A percentile compares a stretch with the other conserved stretches of the same genome.
These are phyloP conservation scores for Agaricus sinodeliciosus DNA, from an alignment of 768 basidiomycete species.

Conservation along the genomic window DNA sequence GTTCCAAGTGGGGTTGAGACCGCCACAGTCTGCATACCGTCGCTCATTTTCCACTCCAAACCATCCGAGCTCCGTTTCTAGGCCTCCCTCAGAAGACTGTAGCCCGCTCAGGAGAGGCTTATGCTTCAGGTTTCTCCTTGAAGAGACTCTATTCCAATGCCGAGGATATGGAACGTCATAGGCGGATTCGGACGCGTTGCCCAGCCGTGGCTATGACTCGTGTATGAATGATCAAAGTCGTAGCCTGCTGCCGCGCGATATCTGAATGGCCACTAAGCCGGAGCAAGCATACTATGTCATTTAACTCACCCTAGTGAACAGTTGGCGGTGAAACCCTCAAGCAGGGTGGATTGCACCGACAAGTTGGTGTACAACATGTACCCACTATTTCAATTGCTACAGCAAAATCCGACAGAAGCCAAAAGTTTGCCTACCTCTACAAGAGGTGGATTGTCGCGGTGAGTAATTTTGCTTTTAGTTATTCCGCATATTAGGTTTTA, in stretches of 20 bases:
- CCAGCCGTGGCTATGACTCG: conserved; percentile 55
- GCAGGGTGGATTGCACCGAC: conserved; percentile 47
- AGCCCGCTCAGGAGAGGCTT: conserved; percentile 36
- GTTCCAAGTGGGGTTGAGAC: conserved; percentile 4
- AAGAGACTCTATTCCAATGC: conserved; percentile 39
- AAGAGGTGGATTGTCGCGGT: background rate
- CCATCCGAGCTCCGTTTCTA: conserved; percentile 45
- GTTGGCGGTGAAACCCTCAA: conserved; percentile 54
- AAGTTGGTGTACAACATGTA: conserved; percentile 52
- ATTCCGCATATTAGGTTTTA: background rate
- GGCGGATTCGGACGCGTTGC: conserved; percentile 51
- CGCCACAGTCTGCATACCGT: background rate
- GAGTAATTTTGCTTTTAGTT: background rate
- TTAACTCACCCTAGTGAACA: conserved; percentile 42
- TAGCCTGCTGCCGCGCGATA: conserved; percentile 49
- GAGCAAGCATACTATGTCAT: background rate
- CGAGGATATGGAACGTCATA: conserved; percentile 51
- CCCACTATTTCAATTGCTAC: conserved; percentile 24
- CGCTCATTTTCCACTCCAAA: conserved; percentile 38
- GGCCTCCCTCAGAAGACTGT: conserved; percentile 39
- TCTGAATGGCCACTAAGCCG: conserved; percentile 11
- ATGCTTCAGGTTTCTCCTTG: conserved; percentile 41
- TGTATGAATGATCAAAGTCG: conserved; percentile 50
- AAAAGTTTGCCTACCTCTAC: conserved; percentile 3
- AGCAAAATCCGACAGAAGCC: background rate